These are phyloP conservation scores for Bothriochloa decipiens DNA, from an alignment of 176 grass and related monocot genomes.

Conservation along the genomic window DNA sequence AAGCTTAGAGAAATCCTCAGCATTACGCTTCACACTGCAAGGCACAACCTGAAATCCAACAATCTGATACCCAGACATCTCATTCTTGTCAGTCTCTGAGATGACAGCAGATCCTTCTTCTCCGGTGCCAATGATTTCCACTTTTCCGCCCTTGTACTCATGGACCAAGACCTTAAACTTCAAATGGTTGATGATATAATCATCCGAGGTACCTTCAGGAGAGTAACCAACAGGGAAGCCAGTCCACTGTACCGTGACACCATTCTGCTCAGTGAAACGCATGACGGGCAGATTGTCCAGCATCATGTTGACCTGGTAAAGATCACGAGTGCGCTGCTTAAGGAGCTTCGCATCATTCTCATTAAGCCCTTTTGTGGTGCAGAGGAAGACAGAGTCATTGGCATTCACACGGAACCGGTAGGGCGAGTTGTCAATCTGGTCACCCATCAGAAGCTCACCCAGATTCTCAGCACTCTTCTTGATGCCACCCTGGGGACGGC, in stretches of 20 bases:
- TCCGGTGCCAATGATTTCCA: constrained; percentile 73
- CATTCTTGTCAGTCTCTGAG: constrained; percentile 69
- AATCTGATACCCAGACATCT: constrained; percentile 87
- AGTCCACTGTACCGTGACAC: constrained; percentile 77
- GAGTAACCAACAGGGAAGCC: constrained; percentile 81
- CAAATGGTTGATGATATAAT: constrained; percentile 88
- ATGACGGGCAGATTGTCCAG: constrained; percentile 89
- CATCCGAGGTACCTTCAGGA: constrained; percentile 56
- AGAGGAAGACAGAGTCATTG: constrained; percentile 75
- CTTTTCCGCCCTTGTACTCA: constrained; percentile 64
- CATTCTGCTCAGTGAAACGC: constrained; percentile 77
- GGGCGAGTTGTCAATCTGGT: constrained; percentile 87
- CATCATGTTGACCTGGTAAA: constrained; percentile 97
- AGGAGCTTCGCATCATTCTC: constrained; percentile 77
- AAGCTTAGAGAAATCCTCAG: constrained; percentile 60
- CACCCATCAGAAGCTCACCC: constrained; percentile 89
- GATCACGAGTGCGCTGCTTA: constrained; percentile 73
- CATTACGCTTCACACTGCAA: constrained; percentile 75
- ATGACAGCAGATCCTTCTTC: constrained; percentile 79
- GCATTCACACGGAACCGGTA: constrained; percentile 73
- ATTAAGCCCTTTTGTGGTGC: constrained; percentile 76
- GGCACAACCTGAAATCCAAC: constrained; percentile 90
- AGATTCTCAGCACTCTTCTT: constrained; percentile 94
- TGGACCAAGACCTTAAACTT: constrained; percentile 87
- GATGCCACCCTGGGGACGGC: constrained; percentile 59